These are phyloP conservation scores for Colletotrichum sp. DNA, from an alignment of 2,329 filamentous ascomycete genomes.

Conservation along the genomic window DNA sequence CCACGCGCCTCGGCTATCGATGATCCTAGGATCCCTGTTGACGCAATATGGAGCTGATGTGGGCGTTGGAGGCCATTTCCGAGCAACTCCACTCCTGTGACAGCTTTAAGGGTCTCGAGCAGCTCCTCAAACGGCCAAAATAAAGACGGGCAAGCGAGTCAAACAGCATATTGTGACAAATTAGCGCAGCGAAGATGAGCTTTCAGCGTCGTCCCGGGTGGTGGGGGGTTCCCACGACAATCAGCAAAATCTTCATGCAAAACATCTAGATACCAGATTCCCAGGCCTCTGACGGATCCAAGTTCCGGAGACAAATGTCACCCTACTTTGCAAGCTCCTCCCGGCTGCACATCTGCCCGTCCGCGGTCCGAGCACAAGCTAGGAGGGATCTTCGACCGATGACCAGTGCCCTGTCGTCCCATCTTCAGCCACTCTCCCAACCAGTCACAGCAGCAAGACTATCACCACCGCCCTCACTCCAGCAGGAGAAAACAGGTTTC, in stretches of 20 bases:
- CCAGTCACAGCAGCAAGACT: background rate
- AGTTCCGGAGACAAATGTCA: slow-evolving; percentile 2
- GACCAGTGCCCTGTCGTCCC: slow-evolving; percentile 2
- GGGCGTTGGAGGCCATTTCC: background rate
- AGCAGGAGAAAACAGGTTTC: slow-evolving; percentile 7
- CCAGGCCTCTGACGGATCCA: background rate
- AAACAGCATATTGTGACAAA: background rate
- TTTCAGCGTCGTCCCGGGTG: background rate
- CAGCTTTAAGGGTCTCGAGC: background rate
- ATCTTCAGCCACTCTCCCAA: background rate
- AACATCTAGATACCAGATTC: background rate
- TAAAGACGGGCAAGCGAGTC: background rate
- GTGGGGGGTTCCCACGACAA: background rate
- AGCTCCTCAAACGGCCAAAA: background rate
- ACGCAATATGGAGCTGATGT: background rate
- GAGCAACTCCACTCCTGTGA: background rate
- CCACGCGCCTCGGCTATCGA: background rate
- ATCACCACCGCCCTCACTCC: background rate
- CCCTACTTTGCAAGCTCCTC: background rate
- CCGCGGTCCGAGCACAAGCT: slow-evolving; percentile 11
- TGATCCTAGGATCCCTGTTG: background rate
- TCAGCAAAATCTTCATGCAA: background rate
- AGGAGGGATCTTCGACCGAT: background rate
- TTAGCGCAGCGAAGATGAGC: background rate
- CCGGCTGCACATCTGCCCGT: background rate